Conservation (phyloP, 192 early-diverging fungal genomes). For the Coemansia sp. region DNA sequence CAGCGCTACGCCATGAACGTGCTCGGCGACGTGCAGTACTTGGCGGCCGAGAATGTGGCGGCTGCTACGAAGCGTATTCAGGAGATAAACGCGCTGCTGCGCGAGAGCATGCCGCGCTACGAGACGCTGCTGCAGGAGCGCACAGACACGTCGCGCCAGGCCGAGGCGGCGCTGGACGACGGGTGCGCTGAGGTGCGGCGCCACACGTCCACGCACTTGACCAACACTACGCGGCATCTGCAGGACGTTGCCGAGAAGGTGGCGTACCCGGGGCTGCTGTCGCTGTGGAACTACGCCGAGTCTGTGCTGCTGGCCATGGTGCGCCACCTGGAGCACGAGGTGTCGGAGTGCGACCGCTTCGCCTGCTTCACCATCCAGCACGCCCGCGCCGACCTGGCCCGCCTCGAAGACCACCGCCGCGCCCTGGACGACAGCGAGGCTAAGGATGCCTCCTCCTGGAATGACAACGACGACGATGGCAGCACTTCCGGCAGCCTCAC, state of each 20-base stretch:
- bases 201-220: conserved; percentile 43
- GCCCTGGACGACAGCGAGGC: conserved; percentile 12
- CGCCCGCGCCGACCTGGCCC: conserved; percentile 31
- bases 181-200: conserved; percentile 60
- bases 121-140: conserved; percentile 74
- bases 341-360: conserved; percentile 60
- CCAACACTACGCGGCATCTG: conserved; percentile 65
- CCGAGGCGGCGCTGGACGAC: conserved; percentile 61
- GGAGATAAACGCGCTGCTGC: conserved; percentile 62
- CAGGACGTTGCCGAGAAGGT: conserved; percentile 66
- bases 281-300: conserved; percentile 85
- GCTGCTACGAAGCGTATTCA: conserved; percentile 60
- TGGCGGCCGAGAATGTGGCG: conserved; percentile 71
- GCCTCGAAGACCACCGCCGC: conserved; percentile 35
- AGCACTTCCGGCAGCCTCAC: not conserved
- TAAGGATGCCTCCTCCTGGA: conserved; percentile 3
- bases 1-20: conserved; percentile 88
- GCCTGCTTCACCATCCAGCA: conserved; percentile 55
- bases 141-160: conserved; percentile 63
- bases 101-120: conserved; percentile 70
- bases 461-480: conserved; percentile 16
- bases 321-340: conserved; percentile 62
- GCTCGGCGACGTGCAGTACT: conserved; percentile 71
- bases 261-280: conserved; percentile 77
- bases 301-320: conserved; percentile 72